Evolutionary conservation across 2,329 filamentous ascomycete genomes (phyloP), one percentile per base, ranked within the genome.

Genomic region (Ilyonectria sp.): DNA sequence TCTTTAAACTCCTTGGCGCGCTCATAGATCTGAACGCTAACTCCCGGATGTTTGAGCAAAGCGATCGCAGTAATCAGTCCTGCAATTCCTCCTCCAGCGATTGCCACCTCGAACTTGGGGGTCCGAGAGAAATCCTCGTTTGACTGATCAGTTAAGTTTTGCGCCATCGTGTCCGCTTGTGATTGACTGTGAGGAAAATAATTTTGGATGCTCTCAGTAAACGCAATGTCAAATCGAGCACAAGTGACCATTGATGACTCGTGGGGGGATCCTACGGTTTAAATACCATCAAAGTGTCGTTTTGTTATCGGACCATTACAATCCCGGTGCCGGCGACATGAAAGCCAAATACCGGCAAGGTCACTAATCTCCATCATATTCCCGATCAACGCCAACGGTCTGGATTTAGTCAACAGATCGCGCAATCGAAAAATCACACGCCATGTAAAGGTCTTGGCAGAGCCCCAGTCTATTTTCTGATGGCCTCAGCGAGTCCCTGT

Each of bases 71-170:
- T 79, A 15, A 82, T 82, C 5, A 87, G 80, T 0, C 86, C 84
- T n/a, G 80, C 84, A 46, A 88, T 86, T 21, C 86, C 86, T 26
- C 84, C 85, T 31, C 86, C 86, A 3, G 83, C 77, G 50, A 88
- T 85, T 44, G 84, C 82, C 6, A 87, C 78, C 9, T 79, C 76
- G 54, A 86, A 75, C 37, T 76, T 74, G 31, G 60, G 50, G 29
- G 29, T 13, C 7, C 17, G 6, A 9, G 19, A 15, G 11, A 19
- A 26, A 8, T 49, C 17, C 23, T 17, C 23, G 47, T 13, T 2
- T 11, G 17, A 15, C 23, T 29, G 31, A 47, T 47, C 44, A 23
- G 46, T 9, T 13, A 19, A 8, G 43, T 31, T 43, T 23, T 60
- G 46, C 21, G 57, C 46, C 57, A 60, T 60, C 43, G 33, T 31